Base-by-base conservation (phyloP, 768 basidiomycete genomes). In the Mycena olivaceomarginata region DNA sequence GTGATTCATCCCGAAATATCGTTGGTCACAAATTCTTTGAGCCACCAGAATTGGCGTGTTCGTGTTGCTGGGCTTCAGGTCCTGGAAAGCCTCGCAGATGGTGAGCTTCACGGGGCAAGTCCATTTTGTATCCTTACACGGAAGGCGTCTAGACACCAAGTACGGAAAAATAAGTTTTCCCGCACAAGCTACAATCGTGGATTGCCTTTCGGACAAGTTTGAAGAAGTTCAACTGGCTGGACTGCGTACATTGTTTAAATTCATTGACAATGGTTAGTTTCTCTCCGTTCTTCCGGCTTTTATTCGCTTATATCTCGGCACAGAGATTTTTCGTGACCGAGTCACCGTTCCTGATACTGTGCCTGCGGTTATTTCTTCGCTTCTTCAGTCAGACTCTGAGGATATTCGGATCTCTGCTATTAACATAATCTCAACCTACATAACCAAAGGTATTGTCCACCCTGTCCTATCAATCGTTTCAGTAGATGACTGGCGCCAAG, bases 31-130 rank as follows among this genome's bases (percentile, higher is more conserved):
- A 41, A 59, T 45, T 60, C n/a, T 3, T 25, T 70, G 41, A 16
- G 9, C 15, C 40, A 70, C 18, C 16, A 8, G 11, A 37, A 70
- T 16, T 57, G 40, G 57, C 68, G 57, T 59, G 68, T 70, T 37
- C 53, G 68, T 22, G 45, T 63, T 40, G 70, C 60, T 3, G 70
- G 45, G 37, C 43, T 71, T 15, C 31, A 56, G 53, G 41, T 45
- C 4, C 15, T 70, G n/a, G 22, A 45, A 37, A 16, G 11, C 41
- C 68, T 70, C 7, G 39, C 53, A 25, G 40, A 70, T 31, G 41
- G 41, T 59, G 20, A 45, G 4, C 40, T 37, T 22, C 37, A 20
- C 5, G 48, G 31, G 2, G 12, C 45, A 8, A 20, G 37, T 45
- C 1, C 39, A 45, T 22, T 60, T 11, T 12, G 22, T 0, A 18